phyloP scores from a whole-genome alignment of 345 rosid genomes.

The Eucalyptus regnans region DNA sequence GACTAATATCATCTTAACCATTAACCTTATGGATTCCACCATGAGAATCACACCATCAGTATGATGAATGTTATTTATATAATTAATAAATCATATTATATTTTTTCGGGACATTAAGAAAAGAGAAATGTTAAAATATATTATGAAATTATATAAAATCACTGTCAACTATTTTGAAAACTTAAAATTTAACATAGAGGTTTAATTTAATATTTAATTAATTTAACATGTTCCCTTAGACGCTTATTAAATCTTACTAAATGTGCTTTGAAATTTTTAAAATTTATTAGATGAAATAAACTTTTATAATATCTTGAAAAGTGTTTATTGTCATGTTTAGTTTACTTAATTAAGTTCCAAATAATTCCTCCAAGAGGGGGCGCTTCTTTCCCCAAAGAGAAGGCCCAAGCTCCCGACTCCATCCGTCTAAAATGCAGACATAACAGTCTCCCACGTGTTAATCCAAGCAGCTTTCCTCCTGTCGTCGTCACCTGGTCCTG shows the following conservation, averaged over 20 bases:
- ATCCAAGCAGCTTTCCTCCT: background rate
- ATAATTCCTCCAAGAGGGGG: background rate
- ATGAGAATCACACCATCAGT: background rate
- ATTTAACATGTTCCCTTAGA: background rate
- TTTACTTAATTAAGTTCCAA: background rate
- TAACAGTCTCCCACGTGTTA: background rate
- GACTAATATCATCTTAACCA: background rate
- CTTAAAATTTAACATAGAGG: too few relatives aligned
- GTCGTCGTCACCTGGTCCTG: too few relatives aligned
- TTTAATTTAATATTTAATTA: too few relatives aligned
- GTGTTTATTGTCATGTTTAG: background rate
- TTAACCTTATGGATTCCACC: background rate
- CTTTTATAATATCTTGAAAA: background rate
- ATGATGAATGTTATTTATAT: background rate
- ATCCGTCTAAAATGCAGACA: background rate
- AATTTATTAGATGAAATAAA: background rate
- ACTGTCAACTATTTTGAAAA: fast-evolving
- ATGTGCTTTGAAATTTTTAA: background rate
- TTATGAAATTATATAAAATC: too few relatives aligned
- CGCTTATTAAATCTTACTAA: background rate
- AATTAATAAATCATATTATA: background rate
- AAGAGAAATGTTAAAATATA: background rate
- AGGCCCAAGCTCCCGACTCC: background rate
- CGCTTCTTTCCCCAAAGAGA: background rate
- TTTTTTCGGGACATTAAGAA: background rate